Percentiles rank a stretch among this genome's conserved stretches.
Evolutionary conservation across 1,139 yeast species (phyloP).

Genomic region (Yamadazyma trypodendri): DNA sequence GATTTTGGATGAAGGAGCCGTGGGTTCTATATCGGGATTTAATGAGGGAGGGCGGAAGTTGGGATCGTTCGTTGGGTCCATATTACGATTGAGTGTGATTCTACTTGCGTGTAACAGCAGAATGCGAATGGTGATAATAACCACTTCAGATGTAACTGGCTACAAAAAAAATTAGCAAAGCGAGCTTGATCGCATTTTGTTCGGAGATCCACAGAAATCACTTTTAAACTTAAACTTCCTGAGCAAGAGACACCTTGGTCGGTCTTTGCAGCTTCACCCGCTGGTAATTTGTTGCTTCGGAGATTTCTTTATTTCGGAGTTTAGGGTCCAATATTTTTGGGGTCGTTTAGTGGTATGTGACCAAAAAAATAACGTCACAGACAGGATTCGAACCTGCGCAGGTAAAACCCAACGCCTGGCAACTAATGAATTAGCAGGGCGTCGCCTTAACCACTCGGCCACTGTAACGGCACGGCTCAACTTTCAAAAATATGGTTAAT

Average conservation of each 20-base stretch:
- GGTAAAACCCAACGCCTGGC: constrained; percentile 79
- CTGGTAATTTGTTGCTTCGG: neutral
- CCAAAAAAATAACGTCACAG: constrained; percentile 62
- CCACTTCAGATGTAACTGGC: neutral
- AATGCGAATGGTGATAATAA: too few species aligned
- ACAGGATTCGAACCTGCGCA: constrained; percentile 91
- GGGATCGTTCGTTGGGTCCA: constrained; percentile 85
- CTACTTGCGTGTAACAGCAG: too few species aligned
- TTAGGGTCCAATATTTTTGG: neutral
- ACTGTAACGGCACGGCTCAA: too few species aligned
- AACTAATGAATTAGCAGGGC: constrained; percentile 51
- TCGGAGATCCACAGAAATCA: too few species aligned
- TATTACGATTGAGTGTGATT: constrained; percentile 17
- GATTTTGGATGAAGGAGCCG: constrained; percentile 70
- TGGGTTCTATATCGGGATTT: constrained; percentile 59
- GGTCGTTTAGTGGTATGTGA: too few species aligned
- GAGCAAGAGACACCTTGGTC: constrained; percentile 16
- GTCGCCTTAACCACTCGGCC: constrained; percentile 69
- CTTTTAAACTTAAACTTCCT: too few species aligned
- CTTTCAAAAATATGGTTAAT: too few species aligned
- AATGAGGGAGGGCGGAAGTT: constrained; percentile 72
- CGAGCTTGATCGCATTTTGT: too few species aligned
- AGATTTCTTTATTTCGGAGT: constrained; percentile 13
- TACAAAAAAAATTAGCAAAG: too few species aligned
- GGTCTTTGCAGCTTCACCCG: too few species aligned